Conservation (phyloP, 2,329 filamentous ascomycete species). For the Xylogone sp. region DNA sequence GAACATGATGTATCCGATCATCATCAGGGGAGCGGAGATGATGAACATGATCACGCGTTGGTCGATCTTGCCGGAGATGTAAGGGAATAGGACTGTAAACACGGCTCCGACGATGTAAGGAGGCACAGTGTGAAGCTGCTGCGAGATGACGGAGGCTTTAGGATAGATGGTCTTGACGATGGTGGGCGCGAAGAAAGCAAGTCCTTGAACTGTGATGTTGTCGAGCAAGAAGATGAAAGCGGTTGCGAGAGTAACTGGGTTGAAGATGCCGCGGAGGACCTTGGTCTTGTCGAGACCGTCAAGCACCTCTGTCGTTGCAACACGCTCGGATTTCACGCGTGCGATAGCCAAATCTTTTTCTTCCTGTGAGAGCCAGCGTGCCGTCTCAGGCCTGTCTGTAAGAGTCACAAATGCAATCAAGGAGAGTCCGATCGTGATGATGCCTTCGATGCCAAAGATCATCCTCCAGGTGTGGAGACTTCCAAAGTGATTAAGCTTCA, state of each 20-base stretch:
- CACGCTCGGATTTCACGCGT: slow-evolving; percentile 64
- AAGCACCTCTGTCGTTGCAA: slow-evolving; percentile 58
- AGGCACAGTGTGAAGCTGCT: slow-evolving; percentile 66
- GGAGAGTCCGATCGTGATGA: slow-evolving; percentile 58
- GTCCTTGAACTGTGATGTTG: slow-evolving; percentile 63
- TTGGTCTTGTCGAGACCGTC: slow-evolving; percentile 60
- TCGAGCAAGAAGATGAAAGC: slow-evolving; percentile 39
- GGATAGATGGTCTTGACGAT: slow-evolving; percentile 67
- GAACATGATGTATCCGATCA: slow-evolving; percentile 67
- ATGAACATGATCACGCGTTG: slow-evolving; percentile 56
- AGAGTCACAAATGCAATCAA: slow-evolving; percentile 61
- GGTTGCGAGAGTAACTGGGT: slow-evolving; percentile 55
- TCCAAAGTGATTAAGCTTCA: slow-evolving; percentile 55
- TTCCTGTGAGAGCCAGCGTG: slow-evolving; percentile 59
- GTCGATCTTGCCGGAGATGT: slow-evolving; percentile 56
- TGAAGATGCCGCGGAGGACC: slow-evolving; percentile 57
- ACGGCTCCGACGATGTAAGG: slow-evolving; percentile 65
- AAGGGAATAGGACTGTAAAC: slow-evolving; percentile 58
- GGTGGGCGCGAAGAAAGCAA: slow-evolving; percentile 62
- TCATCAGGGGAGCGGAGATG: slow-evolving; percentile 54
- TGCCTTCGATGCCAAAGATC: slow-evolving; percentile 66
- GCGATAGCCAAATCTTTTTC: slow-evolving; percentile 65
- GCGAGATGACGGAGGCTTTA: slow-evolving; percentile 47
- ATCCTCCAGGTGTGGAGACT: slow-evolving; percentile 55
- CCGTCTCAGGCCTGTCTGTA: slow-evolving; percentile 66